A percentile compares a stretch with the other conserved stretches of the same genome.
Conservation (phyloP, 2,329 filamentous ascomycete species). For the Pseudogymnoascus sp. region DNA sequence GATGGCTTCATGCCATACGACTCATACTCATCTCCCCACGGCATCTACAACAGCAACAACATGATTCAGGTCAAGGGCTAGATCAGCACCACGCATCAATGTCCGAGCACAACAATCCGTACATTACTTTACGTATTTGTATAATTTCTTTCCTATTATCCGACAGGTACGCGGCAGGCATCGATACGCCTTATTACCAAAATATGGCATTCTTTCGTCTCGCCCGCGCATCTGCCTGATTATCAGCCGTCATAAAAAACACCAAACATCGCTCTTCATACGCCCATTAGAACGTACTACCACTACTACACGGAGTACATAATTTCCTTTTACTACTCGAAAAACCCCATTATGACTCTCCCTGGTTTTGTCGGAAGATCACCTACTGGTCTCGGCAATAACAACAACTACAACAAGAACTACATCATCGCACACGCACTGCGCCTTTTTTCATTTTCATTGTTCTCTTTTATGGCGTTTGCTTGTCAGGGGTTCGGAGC, state of each 20-base stretch:
- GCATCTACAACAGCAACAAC: constrained; percentile 14
- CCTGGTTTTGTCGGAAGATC: background rate
- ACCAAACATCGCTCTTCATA: constrained; percentile 1
- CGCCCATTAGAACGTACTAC: constrained; percentile 1
- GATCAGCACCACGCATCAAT: background rate
- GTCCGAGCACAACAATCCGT: constrained; percentile 6
- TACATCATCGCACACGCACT: background rate
- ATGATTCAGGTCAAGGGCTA: constrained; percentile 24
- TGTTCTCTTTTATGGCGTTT: background rate
- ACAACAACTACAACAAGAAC: too few relatives aligned
- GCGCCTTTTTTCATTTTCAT: background rate
- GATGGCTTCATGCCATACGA: constrained; percentile 19
- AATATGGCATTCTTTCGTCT: background rate
- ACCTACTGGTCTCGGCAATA: background rate
- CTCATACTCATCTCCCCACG: background rate
- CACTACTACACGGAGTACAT: constrained; percentile 1
- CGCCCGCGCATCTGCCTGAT: background rate
- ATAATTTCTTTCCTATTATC: constrained; percentile 1
- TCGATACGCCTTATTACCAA: background rate
- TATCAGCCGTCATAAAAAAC: constrained; percentile 1
- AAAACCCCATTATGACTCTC: background rate
- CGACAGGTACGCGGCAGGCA: background rate
- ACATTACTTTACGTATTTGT: constrained; percentile 3
- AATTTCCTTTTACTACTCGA: background rate
- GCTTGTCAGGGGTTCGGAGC: background rate